A percentile compares a stretch with the other conserved stretches of the same genome.
These are phyloP conservation scores for Pyrus communis DNA, from an alignment of 306 rosid genomes.

Conservation along the genomic window DNA sequence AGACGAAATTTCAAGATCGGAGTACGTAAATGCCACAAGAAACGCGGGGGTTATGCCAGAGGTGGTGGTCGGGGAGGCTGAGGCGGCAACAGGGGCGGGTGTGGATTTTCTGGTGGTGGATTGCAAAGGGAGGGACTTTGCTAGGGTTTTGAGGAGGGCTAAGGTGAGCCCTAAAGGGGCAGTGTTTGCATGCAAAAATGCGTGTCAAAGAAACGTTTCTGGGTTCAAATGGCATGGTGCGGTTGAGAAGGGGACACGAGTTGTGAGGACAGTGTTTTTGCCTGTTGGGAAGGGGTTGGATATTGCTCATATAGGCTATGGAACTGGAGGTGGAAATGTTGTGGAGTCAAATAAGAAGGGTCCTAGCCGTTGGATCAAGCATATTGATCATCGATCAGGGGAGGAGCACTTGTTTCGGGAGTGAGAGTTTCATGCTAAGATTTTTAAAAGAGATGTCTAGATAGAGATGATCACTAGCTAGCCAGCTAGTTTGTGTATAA, in stretches of 20 bases:
- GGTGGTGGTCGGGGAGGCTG: constrained; percentile 48
- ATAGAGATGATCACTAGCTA: not conserved
- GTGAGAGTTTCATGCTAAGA: constrained; percentile 5
- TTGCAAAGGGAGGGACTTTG: constrained; percentile 48
- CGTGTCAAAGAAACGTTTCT: constrained; percentile 35
- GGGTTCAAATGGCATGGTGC: constrained; percentile 51
- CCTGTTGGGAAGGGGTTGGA: constrained; percentile 84
- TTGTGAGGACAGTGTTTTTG: constrained; percentile 62
- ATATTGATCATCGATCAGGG: constrained; percentile 56
- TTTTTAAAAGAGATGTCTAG: not conserved
- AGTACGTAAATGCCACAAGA: constrained; percentile 39
- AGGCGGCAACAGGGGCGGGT: constrained; percentile 19
- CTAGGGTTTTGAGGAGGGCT: constrained; percentile 46
- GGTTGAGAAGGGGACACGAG: constrained; percentile 58
- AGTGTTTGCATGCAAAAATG: constrained; percentile 74
- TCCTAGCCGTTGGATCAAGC: constrained; percentile 72
- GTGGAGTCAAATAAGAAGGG: not conserved
- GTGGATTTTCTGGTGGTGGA: constrained; percentile 81
- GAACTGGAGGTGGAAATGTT: constrained; percentile 9
- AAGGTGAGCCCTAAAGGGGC: constrained; percentile 54
- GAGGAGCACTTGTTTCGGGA: constrained; percentile 66
- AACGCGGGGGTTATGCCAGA: constrained; percentile 37
- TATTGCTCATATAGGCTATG: constrained; percentile 71
- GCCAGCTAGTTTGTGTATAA: too few species aligned
- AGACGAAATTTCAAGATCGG: constrained; percentile 41